A percentile compares a stretch with the other conserved stretches of the same genome.
These are phyloP conservation scores for Coemansia sp. DNA, from an alignment of 192 early-diverging fungal genomes.

Conservation along the genomic window DNA sequence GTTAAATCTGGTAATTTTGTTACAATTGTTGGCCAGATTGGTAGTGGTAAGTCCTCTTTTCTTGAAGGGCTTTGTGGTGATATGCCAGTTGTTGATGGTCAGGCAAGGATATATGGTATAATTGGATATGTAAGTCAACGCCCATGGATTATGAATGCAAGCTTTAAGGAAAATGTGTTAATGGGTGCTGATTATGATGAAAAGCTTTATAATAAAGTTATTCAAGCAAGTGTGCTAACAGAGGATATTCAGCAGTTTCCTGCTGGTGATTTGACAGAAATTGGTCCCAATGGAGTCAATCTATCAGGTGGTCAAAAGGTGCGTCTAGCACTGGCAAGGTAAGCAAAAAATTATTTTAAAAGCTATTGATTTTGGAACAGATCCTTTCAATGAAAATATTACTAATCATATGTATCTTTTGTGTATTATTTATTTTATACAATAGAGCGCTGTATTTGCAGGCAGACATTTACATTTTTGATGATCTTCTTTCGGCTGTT, in stretches of 20 bases:
- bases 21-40: constrained; percentile 58
- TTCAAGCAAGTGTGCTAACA: constrained; percentile 33
- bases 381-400: too few relatives aligned
- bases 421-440: too few relatives aligned
- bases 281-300: constrained; percentile 62
- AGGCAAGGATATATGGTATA: constrained; percentile 66
- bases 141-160: constrained; percentile 49
- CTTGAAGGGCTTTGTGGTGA: constrained; percentile 66
- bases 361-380: too few relatives aligned
- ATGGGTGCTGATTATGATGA: constrained; percentile 32
- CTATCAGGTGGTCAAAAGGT: constrained; percentile 66
- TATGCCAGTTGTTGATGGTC: constrained; percentile 74
- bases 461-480: too few relatives aligned
- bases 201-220: constrained; percentile 15
- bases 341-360: constrained; percentile 5
- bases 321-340: constrained; percentile 62
- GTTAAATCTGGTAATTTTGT: constrained; percentile 31
- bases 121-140: constrained; percentile 42
- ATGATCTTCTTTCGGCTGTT: constrained; percentile 9
- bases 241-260: constrained; percentile 27
- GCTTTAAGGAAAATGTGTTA: constrained; percentile 47
- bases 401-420: too few relatives aligned
- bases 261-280: constrained; percentile 49
- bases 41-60: constrained; percentile 63
- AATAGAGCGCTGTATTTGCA: too few relatives aligned